A percentile compares a stretch with the other conserved stretches of the same genome.
Evolutionary conservation across 257 asterid genomes (phyloP).

Genomic region (Plantago elongata): DNA sequence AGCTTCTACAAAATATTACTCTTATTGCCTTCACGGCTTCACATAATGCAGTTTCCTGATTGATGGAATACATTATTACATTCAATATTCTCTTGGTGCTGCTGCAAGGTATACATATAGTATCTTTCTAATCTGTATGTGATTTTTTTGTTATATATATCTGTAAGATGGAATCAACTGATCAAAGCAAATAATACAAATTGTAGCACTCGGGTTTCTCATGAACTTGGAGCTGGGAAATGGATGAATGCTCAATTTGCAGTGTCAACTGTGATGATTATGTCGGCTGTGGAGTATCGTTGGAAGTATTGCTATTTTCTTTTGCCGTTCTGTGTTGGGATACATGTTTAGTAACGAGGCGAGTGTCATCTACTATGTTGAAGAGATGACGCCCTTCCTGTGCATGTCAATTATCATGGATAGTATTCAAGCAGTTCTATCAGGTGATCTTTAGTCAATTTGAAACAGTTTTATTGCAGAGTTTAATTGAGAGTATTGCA

Average conservation of each 20-base stretch:
- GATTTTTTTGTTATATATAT: too few relatives aligned
- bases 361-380: conserved; percentile 43
- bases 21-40: conserved; percentile 2
- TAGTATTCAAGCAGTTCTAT: conserved; percentile 47
- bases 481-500: too few relatives aligned
- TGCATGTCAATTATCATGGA: conserved; percentile 50
- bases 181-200: too few relatives aligned
- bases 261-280: conserved; percentile 28
- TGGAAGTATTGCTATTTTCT: conserved; percentile 33
- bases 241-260: conserved; percentile 45
- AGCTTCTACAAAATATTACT: not conserved
- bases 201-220: conserved; percentile 57
- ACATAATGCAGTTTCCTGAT: conserved; percentile 50
- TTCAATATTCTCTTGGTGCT: conserved; percentile 60
- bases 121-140: too few relatives aligned
- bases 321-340: conserved; percentile 44
- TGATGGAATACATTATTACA: conserved; percentile 44
- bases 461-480: too few relatives aligned
- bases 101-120: conserved; percentile 87
- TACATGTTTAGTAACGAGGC: conserved; percentile 45
- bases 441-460: conserved; percentile 49
- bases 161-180: too few relatives aligned
- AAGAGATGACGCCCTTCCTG: conserved; percentile 45
- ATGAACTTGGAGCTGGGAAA: conserved; percentile 74
- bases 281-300: conserved; percentile 41